Conservation (phyloP, 2,329 filamentous ascomycete species). For the Botryotinia calthae region DNA sequence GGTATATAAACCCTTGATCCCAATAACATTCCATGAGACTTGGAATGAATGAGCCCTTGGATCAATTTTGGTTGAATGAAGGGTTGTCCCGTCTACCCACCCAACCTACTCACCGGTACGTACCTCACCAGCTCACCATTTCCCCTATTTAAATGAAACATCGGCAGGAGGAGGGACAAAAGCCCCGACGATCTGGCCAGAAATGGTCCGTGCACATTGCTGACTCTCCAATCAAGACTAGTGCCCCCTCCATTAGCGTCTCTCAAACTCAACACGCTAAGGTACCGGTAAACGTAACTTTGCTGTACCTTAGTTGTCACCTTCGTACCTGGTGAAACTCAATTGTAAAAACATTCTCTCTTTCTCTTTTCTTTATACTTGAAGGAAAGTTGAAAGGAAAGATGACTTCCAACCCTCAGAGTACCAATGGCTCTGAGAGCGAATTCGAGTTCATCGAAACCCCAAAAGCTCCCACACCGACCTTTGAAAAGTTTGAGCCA, state of each 20-base stretch:
- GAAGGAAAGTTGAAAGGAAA: constrained; percentile 28
- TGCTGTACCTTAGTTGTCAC: constrained; percentile 3
- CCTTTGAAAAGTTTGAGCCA: constrained; percentile 51
- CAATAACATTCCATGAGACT: not conserved
- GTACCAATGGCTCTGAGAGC: constrained; percentile 49
- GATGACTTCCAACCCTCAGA: constrained; percentile 51
- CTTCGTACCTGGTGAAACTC: not conserved
- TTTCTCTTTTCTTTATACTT: constrained; percentile 23
- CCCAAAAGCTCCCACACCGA: constrained; percentile 49
- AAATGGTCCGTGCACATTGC: not conserved
- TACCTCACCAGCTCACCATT: not conserved
- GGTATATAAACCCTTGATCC: too few relatives aligned
- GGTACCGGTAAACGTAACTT: constrained; percentile 2
- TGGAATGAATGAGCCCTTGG: not conserved
- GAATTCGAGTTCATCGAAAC: constrained; percentile 65
- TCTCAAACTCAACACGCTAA: constrained; percentile 8
- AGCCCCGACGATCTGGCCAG: not conserved
- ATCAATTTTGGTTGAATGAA: not conserved
- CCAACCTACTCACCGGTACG: not conserved
- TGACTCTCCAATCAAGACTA: not conserved
- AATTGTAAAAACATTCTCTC: constrained; percentile 13
- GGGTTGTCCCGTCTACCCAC: not conserved
- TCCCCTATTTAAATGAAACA: not conserved
- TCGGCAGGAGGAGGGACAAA: not conserved
- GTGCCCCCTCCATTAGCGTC: not conserved